Percentiles rank a stretch among this genome's conserved stretches.
phyloP scores from a whole-genome alignment of 139 green algal species.

The Chlorella sp. region DNA sequence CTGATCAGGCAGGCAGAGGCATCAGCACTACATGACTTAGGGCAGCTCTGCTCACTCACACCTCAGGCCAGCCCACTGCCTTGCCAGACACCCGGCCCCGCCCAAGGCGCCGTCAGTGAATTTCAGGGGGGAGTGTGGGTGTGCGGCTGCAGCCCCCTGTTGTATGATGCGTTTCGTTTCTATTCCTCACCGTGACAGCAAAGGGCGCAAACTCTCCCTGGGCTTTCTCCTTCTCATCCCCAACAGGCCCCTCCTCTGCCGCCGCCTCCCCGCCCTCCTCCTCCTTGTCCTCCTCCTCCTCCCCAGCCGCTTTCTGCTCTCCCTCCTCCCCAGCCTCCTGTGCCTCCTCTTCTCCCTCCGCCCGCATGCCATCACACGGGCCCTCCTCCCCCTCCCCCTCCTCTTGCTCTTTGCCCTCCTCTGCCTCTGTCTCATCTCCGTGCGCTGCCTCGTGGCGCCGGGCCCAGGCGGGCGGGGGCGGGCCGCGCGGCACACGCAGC shows the following conservation, averaged over 20 bases:
- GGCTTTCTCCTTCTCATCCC: background rate
- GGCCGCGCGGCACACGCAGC: background rate
- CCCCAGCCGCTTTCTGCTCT: background rate
- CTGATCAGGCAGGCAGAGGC: too few relatives aligned
- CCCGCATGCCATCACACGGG: background rate
- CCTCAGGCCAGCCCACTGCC: too few relatives aligned
- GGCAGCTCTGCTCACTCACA: background rate
- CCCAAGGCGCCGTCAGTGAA: too few relatives aligned
- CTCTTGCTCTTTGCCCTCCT: background rate
- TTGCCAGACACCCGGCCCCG: too few relatives aligned
- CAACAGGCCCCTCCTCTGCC: background rate
- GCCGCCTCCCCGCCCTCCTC: background rate
- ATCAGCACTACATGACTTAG: background rate
- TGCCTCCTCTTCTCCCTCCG: background rate
- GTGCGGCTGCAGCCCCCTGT: too few relatives aligned
- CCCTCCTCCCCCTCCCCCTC: background rate
- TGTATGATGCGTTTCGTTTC: too few relatives aligned
- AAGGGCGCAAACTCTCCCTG: slow-evolving; percentile 10
- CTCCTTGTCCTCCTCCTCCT: background rate
- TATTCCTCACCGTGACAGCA: slow-evolving; percentile 28
- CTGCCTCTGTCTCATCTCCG: background rate
- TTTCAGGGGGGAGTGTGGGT: too few relatives aligned
- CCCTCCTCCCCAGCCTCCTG: too few relatives aligned
- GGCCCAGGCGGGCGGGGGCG: background rate
- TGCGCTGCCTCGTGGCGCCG: background rate